phyloP scores from a whole-genome alignment of 2,329 filamentous ascomycete genomes.

The Fusarium tjaetaba region DNA sequence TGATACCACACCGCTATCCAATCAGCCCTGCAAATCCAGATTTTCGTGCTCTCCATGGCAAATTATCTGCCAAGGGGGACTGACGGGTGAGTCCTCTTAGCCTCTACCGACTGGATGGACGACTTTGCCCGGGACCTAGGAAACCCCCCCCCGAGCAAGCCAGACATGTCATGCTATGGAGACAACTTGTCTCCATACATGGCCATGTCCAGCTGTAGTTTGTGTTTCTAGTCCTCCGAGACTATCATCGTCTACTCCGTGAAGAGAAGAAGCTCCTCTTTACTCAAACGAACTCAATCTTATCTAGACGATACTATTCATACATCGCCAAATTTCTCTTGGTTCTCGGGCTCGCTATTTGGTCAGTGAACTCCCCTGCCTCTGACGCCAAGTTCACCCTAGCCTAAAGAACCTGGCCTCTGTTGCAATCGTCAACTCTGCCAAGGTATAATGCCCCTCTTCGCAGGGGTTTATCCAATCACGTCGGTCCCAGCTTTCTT shows the following conservation, averaged over 20 bases:
- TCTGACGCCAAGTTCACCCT: slow-evolving; percentile 26
- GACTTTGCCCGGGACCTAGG: slow-evolving; percentile 23
- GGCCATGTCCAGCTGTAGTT: background rate
- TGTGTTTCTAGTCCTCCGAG: background rate
- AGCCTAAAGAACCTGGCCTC: slow-evolving; percentile 24
- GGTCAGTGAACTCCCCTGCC: slow-evolving; percentile 21
- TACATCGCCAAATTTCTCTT: slow-evolving; percentile 4
- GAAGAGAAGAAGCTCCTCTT: slow-evolving; percentile 1
- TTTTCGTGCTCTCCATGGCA: slow-evolving; percentile 9
- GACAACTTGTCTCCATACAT: background rate
- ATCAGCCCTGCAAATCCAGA: slow-evolving; percentile 41
- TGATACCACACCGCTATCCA: slow-evolving; percentile 40
- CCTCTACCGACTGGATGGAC: slow-evolving; percentile 37
- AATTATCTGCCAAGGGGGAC: slow-evolving; percentile 25
- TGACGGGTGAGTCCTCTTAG: slow-evolving; percentile 10
- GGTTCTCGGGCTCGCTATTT: slow-evolving; percentile 13
- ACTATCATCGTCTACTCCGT: slow-evolving; percentile 3
- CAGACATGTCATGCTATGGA: background rate
- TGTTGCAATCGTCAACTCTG: slow-evolving; percentile 33
- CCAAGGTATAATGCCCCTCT: slow-evolving; percentile 17
- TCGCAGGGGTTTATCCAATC: slow-evolving; percentile 38
- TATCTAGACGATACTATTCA: slow-evolving; percentile 2
- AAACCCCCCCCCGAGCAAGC: slow-evolving; percentile 11
- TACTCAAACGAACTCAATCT: slow-evolving; percentile 36
- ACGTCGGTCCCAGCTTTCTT: slow-evolving; percentile 42